phyloP scores from a whole-genome alignment of 192 early-diverging fungal species.

The Backusella westeae region DNA sequence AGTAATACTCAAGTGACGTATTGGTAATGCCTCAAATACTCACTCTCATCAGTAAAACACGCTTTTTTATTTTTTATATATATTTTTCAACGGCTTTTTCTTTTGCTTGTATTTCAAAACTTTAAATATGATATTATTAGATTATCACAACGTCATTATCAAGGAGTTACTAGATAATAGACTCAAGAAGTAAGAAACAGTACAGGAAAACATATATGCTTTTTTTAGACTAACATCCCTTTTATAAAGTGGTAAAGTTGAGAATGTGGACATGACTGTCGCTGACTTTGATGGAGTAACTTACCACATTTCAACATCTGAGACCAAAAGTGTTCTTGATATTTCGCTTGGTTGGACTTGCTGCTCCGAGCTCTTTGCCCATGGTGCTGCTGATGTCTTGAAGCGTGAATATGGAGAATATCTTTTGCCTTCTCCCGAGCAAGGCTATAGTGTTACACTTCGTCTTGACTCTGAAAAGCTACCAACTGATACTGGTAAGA shows the following conservation, averaged over 20 bases:
- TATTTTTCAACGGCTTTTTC: not conserved
- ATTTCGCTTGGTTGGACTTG: conserved; percentile 88
- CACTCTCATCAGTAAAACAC: not conserved
- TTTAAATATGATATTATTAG: conserved; percentile 55
- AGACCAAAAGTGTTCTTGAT: conserved; percentile 50
- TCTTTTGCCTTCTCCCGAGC: conserved; percentile 54
- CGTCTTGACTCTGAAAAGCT: conserved; percentile 78
- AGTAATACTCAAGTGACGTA: not conserved
- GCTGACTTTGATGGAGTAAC: conserved; percentile 98
- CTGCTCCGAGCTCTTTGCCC: conserved; percentile 73
- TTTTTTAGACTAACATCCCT: not conserved
- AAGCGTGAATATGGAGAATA: conserved; percentile 77
- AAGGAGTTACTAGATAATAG: conserved; percentile 52
- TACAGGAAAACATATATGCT: not conserved
- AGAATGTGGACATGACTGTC: conserved; percentile 72
- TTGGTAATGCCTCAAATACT: not conserved
- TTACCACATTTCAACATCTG: conserved; percentile 75
- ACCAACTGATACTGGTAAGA: conserved; percentile 69
- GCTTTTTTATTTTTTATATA: not conserved
- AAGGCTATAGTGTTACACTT: conserved; percentile 80
- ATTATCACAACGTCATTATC: conserved; percentile 62
- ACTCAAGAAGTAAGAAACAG: conserved; percentile 44
- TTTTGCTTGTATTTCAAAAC: not conserved
- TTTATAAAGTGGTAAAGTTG: conserved; percentile 58
- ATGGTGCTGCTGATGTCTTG: conserved; percentile 86